Evolutionary conservation across 805 yeast genomes (phyloP), one percentile per base, ranked within the genome.

Genomic region (Zygosaccharomyces bailii): DNA sequence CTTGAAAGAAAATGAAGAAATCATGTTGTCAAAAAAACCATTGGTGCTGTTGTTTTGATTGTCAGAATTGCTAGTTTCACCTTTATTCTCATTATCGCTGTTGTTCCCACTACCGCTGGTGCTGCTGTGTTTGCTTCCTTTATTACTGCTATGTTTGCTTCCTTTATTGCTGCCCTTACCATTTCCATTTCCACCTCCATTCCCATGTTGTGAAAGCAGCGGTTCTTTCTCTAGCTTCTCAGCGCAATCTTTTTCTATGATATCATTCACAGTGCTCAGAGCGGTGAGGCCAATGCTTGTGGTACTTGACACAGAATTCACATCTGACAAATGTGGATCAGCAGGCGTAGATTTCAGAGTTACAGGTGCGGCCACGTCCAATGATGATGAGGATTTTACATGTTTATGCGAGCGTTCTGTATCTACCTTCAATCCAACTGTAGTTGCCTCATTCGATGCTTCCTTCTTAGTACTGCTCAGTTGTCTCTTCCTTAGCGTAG

Each of bases 341-440:
- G 65, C 63, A 2, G 65, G 65, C 1, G 56, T 41, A 1, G 63
- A 55, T 41, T 60, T 60, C 51, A 60, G 32, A 32, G 36, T 48
- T 18, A 50, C 27, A 16, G 51, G 45, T 2, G 34, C 51, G 17
- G 48, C 43, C 9, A 42, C 45, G 24, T 50, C 53, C 20, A 48
- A 34, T 16, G 52, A 48, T 4, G 52, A 48, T 1, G 42, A 43
- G 3, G 52, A 48, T 34, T 48, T 48, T 18, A 49, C 40, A 14
- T 43, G 49, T 14, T 20, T 31, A 16, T 45, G 44, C 14, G 43
- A 23, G 9, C 25, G 31, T 10, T 39, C 45, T 20, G 23, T 32
- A 5, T 24, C 36, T 23, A 21, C 31, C n/a, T 13, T 30, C 20
- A 23, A 20, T 4, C 10, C 13, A n/a, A 7, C 4, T 13, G 14